phyloP scores from a whole-genome alignment of 2,329 filamentous ascomycete species.

The Aschersonia sp. region DNA sequence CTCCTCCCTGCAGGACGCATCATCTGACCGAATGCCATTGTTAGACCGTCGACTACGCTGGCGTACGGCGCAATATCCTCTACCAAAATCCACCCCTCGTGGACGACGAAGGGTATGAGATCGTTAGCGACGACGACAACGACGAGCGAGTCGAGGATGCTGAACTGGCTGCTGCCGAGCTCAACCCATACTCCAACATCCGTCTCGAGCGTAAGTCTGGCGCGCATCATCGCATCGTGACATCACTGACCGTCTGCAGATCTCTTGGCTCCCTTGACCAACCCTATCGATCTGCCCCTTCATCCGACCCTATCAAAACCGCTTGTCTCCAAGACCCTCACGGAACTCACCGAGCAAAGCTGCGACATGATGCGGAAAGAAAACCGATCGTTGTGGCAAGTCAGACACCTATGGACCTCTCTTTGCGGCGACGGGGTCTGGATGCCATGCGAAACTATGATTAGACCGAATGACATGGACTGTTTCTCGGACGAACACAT shows the following conservation, averaged over 20 bases:
- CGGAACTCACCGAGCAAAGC: constrained; percentile 54
- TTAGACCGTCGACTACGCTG: constrained; percentile 59
- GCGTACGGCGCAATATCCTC: constrained; percentile 58
- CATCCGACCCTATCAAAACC: constrained; percentile 63
- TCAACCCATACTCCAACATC: constrained; percentile 61
- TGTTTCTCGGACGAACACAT: constrained; percentile 36
- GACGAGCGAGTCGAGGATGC: constrained; percentile 49
- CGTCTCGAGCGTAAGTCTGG: constrained; percentile 49
- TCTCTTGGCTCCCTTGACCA: constrained; percentile 60
- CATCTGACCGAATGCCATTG: constrained; percentile 9
- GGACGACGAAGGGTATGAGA: constrained; percentile 65
- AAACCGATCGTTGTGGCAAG: constrained; percentile 55
- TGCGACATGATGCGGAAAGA: constrained; percentile 62
- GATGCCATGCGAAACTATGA: constrained; percentile 45
- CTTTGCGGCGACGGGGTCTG: constrained; percentile 62
- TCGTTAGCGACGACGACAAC: constrained; percentile 54
- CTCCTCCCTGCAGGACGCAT: constrained; percentile 1
- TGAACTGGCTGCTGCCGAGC: constrained; percentile 46
- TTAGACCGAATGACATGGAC: constrained; percentile 39
- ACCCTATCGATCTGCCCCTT: constrained; percentile 57
- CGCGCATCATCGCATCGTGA: neutral
- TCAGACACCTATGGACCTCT: constrained; percentile 58
- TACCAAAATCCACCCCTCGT: constrained; percentile 57
- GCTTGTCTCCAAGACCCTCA: constrained; percentile 60
- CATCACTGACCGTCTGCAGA: constrained; percentile 27